phyloP scores from a whole-genome alignment of 495 filamentous ascomycete species.

The Bryoglossum gracile region DNA sequence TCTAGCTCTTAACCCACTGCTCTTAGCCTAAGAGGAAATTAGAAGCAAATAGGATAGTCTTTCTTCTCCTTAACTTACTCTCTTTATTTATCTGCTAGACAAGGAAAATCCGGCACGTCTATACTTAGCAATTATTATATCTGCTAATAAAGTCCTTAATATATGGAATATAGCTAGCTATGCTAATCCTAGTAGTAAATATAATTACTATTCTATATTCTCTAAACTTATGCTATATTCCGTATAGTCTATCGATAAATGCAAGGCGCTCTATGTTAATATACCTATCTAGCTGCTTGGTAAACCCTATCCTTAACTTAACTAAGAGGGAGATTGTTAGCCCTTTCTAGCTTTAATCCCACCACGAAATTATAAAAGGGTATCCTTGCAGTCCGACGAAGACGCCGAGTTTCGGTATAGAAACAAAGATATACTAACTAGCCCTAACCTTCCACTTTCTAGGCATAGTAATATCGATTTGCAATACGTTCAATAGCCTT shows the following conservation, averaged over 20 bases:
- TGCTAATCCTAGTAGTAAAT: constrained; percentile 32
- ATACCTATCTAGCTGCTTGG: constrained; percentile 20
- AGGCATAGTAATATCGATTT: constrained; percentile 23
- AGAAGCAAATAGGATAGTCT: constrained; percentile 6
- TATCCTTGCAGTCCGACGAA: constrained; percentile 28
- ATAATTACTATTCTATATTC: constrained; percentile 31
- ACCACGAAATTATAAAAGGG: constrained; percentile 32
- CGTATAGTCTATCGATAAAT: constrained; percentile 34
- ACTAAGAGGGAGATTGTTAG: constrained; percentile 26
- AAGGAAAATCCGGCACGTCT: constrained; percentile 28
- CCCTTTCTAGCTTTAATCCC: constrained; percentile 24
- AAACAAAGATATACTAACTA: constrained; percentile 28
- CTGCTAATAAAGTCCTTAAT: constrained; percentile 31
- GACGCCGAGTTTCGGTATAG: constrained; percentile 22
- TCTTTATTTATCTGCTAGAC: constrained; percentile 28
- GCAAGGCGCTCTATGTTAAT: constrained; percentile 18
- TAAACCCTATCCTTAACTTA: constrained; percentile 30
- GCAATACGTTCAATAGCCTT: constrained; percentile 1
- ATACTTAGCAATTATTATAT: constrained; percentile 24
- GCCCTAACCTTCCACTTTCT: constrained; percentile 26
- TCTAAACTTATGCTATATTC: constrained; percentile 25
- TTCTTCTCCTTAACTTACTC: constrained; percentile 18
- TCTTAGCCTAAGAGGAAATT: constrained; percentile 16
- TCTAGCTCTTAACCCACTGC: constrained; percentile 19
- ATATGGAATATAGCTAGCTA: constrained; percentile 32